Conservation (phyloP, 1,139 yeast species). For the Zygoascus meyerae region DNA sequence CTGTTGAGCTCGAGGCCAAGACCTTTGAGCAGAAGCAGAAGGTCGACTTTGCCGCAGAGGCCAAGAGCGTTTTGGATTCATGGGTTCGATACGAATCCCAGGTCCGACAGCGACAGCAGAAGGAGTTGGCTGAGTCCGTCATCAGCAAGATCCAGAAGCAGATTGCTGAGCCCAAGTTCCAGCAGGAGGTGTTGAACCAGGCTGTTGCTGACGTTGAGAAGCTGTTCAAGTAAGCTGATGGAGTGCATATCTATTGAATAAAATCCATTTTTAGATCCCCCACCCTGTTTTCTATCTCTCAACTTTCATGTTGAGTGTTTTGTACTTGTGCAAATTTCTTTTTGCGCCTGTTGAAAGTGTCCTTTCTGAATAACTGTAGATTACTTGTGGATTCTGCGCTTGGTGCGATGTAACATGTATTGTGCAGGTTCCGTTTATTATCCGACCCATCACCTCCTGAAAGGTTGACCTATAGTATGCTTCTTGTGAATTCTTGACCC, state of each 20-base stretch:
- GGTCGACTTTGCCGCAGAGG: conserved; percentile 81
- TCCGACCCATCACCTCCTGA: too few relatives aligned
- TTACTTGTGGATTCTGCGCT: too few relatives aligned
- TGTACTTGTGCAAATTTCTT: too few relatives aligned
- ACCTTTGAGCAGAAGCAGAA: conserved; percentile 89
- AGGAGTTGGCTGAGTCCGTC: conserved; percentile 80
- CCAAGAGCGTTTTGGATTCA: conserved; percentile 91
- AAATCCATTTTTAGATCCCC: too few relatives aligned
- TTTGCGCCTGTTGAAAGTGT: too few relatives aligned
- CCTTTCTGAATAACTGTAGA: too few relatives aligned
- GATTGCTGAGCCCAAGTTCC: conserved; percentile 83
- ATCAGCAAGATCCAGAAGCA: conserved; percentile 85
- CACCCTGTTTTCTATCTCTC: too few relatives aligned
- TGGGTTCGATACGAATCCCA: conserved; percentile 99
- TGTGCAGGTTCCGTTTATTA: too few relatives aligned
- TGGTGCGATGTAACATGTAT: too few relatives aligned
- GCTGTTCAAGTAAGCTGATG: conserved; percentile 44
- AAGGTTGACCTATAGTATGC: too few relatives aligned
- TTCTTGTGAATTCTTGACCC: too few relatives aligned
- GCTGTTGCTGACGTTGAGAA: conserved; percentile 88
- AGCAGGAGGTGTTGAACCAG: conserved; percentile 85
- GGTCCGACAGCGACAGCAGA: conserved; percentile 94
- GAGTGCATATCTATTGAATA: background rate
- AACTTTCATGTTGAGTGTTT: too few relatives aligned
- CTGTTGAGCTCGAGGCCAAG: conserved; percentile 91